Evolutionary conservation across 208 protist genomes (phyloP), one percentile per base, ranked within the genome.

Genomic region (Crithidia fasciculata): DNA sequence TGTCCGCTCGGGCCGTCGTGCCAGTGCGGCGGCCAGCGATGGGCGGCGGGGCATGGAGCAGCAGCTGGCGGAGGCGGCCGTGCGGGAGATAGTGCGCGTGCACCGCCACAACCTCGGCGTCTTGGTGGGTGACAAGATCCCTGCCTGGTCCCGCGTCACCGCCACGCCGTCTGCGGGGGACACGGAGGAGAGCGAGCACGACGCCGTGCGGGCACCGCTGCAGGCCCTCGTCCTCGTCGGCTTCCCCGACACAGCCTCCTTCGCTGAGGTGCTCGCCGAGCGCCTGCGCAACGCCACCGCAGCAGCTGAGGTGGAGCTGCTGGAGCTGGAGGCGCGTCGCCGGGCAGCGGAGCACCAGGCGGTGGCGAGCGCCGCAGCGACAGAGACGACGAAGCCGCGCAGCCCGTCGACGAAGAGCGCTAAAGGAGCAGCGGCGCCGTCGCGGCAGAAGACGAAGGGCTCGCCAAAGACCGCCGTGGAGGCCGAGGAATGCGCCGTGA

Each of bases 21-120:
- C 40, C 15, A 47, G 57, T 19, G 65, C 66, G 43, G 5, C 39
- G 37, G 44, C 59, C 39, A 6, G 84, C 16, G 78, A 84, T 40
- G 80, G 88, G 41, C 75, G 79, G 0, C 82, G 80, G 19, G 65
- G 80, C 52, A 56, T 69, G 36, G 85, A 92, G 56, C 75, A 81
- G 54, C 56, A 82, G 15, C 74, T 94, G n/a, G 74, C 76, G 2
- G 91, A 95, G 5, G 64, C 69, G 0, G 76, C 91, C 9, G 52
- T 73, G 13, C 70, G 76, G 47, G 91, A 95, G 68, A 43, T 94
- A 37, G 72, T 88, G 37, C 66, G 82, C 4, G 87, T 86, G 16
- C 84, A 95, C 82, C 53, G 76, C n/a, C 74, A 91, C 77, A 95
- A 95, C 65, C 50, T 93, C n/a, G 76, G 67, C 44, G 74, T 67